These are phyloP conservation scores for Lolium perenne DNA, from an alignment of 176 grass and related monocot species.

Conservation along the genomic window DNA sequence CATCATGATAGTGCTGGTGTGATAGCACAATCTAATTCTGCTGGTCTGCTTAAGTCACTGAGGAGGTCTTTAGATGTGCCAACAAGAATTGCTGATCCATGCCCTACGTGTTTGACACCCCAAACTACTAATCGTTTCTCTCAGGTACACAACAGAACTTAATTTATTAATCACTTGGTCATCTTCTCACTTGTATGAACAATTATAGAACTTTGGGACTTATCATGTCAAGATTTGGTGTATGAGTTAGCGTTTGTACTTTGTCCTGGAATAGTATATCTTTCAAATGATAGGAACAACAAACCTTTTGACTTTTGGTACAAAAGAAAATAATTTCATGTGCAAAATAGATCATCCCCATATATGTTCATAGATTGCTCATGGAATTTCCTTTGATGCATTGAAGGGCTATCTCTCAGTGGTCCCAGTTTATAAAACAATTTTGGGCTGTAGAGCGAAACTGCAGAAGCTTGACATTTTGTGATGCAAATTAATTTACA, in stretches of 20 bases:
- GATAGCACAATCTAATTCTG: slow-evolving; percentile 34
- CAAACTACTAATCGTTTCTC: slow-evolving; percentile 25
- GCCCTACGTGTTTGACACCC: slow-evolving; percentile 40
- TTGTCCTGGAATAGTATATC: slow-evolving; percentile 11
- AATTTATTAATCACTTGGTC: not conserved
- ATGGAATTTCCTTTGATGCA: not conserved
- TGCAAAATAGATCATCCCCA: not conserved
- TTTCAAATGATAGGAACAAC: slow-evolving; percentile 8
- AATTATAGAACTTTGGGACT: slow-evolving; percentile 19
- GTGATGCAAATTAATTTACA: slow-evolving; percentile 28
- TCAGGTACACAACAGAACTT: slow-evolving; percentile 47
- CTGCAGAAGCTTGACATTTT: not conserved
- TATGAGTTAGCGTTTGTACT: slow-evolving; percentile 9
- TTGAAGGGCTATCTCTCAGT: not conserved
- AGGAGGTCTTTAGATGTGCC: slow-evolving; percentile 37
- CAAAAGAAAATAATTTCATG: not conserved
- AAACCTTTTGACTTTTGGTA: slow-evolving; percentile 17
- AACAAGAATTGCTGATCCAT: slow-evolving; percentile 43
- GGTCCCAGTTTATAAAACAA: slow-evolving; percentile 4
- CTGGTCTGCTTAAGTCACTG: slow-evolving; percentile 30
- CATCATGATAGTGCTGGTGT: slow-evolving; percentile 27
- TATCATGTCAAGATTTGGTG: slow-evolving; percentile 4
- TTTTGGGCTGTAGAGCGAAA: slow-evolving; percentile 22
- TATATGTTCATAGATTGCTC: not conserved
- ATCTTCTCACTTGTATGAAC: not conserved